phyloP scores from a whole-genome alignment of 768 basidiomycete genomes.

The Hygrocybe punicea region DNA sequence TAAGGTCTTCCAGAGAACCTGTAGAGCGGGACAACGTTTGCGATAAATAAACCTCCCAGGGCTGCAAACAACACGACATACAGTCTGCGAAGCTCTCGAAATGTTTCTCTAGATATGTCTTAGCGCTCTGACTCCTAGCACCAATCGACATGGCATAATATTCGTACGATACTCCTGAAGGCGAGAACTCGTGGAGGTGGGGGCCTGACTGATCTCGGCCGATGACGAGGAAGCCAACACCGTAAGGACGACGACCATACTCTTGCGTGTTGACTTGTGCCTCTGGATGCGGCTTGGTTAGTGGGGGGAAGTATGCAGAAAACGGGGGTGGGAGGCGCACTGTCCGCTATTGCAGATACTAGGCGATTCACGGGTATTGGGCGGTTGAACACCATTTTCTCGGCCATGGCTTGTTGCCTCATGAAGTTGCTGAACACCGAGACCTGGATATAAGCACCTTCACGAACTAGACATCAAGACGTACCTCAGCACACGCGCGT shows the following conservation, averaged over 20 bases:
- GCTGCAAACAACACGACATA: constrained; percentile 40
- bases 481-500: constrained; percentile 94
- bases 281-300: constrained; percentile 48
- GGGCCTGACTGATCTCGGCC: constrained; percentile 96
- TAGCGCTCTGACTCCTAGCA: constrained; percentile 95
- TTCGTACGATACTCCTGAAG: constrained; percentile 94
- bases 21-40: constrained; percentile 6
- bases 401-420: constrained; percentile 97
- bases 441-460: not conserved
- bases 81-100: constrained; percentile 84
- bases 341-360: constrained; percentile 91
- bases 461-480: constrained; percentile 15
- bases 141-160: constrained; percentile 99
- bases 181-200: constrained; percentile 97
- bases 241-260: constrained; percentile 95
- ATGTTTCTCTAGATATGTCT: constrained; percentile 96
- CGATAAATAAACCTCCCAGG: not conserved
- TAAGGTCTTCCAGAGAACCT: constrained; percentile 84
- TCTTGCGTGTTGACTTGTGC: constrained; percentile 99
- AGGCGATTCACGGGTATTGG: constrained; percentile 92
- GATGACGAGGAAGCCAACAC: constrained; percentile 97
- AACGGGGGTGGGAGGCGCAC: constrained; percentile 44
- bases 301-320: not conserved
- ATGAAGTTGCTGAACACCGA: constrained; percentile 88
- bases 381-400: constrained; percentile 92